Percentiles rank a stretch among this genome's conserved stretches.
Conservation (phyloP, 331 rosid genomes). For the Rhamnella rubrinervis region DNA sequence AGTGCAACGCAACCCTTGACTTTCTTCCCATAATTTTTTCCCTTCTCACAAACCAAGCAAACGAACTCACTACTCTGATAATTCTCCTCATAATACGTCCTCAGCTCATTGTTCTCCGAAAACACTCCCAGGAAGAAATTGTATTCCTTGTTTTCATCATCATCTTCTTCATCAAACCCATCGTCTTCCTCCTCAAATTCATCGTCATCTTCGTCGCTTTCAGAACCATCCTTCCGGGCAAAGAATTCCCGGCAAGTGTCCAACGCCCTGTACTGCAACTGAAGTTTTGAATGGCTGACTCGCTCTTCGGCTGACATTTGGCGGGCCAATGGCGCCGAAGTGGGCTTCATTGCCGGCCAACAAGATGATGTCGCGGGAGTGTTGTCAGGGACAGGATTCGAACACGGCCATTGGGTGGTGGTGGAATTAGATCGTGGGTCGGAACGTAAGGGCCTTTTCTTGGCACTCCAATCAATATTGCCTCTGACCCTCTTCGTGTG, state of each 20-base stretch:
- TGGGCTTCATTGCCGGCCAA: conserved; percentile 3
- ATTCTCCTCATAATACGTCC: conserved; percentile 45
- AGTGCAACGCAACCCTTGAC: conserved; percentile 51
- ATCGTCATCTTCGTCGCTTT: conserved; percentile 24
- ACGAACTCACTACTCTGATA: conserved; percentile 53
- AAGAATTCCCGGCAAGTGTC: conserved; percentile 32
- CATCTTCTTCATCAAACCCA: neutral
- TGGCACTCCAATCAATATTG: neutral
- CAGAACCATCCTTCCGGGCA: conserved; percentile 33
- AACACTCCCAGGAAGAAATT: conserved; percentile 41
- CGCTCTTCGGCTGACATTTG: conserved; percentile 30
- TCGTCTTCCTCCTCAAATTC: conserved; percentile 14
- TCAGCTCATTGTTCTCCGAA: conserved; percentile 42
- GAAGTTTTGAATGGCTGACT: conserved; percentile 13
- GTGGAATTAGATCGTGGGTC: conserved; percentile 35
- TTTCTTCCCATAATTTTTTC: conserved; percentile 47
- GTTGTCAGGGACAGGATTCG: neutral
- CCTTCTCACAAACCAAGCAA: conserved; percentile 65
- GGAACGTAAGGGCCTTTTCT: conserved; percentile 28
- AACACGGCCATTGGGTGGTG: conserved; percentile 37
- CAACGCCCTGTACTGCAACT: conserved; percentile 30
- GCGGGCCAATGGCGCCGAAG: neutral
- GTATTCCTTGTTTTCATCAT: conserved; percentile 29
- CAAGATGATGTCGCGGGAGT: conserved; percentile 26
- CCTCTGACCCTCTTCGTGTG: conserved; percentile 9